These are phyloP conservation scores for Physocladia obscura DNA, from an alignment of 192 early-diverging fungal species.

Conservation along the genomic window DNA sequence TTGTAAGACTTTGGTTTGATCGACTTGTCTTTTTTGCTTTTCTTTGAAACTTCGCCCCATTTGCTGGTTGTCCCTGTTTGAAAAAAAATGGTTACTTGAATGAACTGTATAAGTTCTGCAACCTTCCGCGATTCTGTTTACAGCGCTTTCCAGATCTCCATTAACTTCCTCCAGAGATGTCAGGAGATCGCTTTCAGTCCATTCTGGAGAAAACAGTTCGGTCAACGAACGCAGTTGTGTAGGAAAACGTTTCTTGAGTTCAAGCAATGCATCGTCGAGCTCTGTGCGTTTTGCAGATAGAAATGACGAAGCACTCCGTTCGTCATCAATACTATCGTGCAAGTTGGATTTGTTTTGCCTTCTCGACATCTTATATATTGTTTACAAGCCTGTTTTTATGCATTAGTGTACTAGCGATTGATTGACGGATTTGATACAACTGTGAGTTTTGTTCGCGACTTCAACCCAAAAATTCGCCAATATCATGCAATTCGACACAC, in stretches of 20 bases:
- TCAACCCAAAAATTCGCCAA: no score
- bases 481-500: no score
- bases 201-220: conserved; percentile 54
- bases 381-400: no score
- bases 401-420: no score
- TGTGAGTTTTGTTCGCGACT: no score
- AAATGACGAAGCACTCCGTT: no score
- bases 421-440: no score
- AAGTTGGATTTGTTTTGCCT: no score
- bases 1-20: conserved; percentile 4
- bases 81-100: no score
- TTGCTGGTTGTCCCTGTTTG: conserved; percentile 24
- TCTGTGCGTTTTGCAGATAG: no score
- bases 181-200: conserved; percentile 87
- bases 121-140: conserved; percentile 81
- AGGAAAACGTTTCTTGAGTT: conserved; percentile 17
- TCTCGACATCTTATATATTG: no score
- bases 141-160: conserved; percentile 81
- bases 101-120: conserved; percentile 12
- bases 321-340: no score
- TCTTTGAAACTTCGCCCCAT: conserved; percentile 25
- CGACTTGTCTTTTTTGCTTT: conserved; percentile 22
- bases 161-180: conserved; percentile 79
- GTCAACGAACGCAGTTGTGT: conserved; percentile 36
- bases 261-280: conserved; percentile 24